A percentile compares a stretch with the other conserved stretches of the same genome.
These are phyloP conservation scores for Nyctanthes arbortristis DNA, from an alignment of 257 asterid species.

Conservation along the genomic window DNA sequence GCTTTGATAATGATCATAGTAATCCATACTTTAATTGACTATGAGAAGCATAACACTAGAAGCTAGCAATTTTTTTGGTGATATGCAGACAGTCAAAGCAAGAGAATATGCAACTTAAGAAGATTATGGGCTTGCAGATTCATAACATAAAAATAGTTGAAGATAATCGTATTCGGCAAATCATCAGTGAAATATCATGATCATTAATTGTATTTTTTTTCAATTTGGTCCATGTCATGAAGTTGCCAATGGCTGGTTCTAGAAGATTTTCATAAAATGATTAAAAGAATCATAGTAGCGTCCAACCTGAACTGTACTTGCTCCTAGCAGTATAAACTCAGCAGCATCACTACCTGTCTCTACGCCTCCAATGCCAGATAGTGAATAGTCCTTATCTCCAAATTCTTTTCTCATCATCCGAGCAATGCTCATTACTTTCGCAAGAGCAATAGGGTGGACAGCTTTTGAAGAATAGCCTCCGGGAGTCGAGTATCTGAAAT, in stretches of 20 bases:
- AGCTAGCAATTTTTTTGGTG: not conserved
- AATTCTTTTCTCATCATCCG: slow-evolving; percentile 81
- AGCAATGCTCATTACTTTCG: slow-evolving; percentile 91
- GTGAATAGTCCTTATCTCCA: slow-evolving; percentile 58
- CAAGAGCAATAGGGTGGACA: slow-evolving; percentile 98
- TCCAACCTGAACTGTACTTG: slow-evolving; percentile 89
- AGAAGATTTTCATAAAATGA: too few relatives aligned
- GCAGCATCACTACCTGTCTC: slow-evolving; percentile 96
- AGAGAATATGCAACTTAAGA: not conserved
- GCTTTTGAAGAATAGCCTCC: slow-evolving; percentile 98
- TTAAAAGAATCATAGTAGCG: not conserved
- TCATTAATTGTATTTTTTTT: too few relatives aligned
- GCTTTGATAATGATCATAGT: too few relatives aligned
- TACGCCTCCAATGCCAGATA: slow-evolving; percentile 95
- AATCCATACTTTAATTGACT: too few relatives aligned
- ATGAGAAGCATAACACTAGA: too few relatives aligned
- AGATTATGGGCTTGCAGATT: not conserved
- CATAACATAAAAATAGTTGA: not conserved
- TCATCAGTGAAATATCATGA: too few relatives aligned
- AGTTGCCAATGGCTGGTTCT: too few relatives aligned
- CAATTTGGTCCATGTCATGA: too few relatives aligned
- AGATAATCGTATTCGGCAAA: too few relatives aligned
- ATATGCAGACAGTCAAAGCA: not conserved
- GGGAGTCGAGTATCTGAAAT: slow-evolving; percentile 82
- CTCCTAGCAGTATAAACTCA: slow-evolving; percentile 95